These are phyloP conservation scores for Cladophialophora chaetospira DNA, from an alignment of 2,329 filamentous ascomycete genomes.

Conservation along the genomic window DNA sequence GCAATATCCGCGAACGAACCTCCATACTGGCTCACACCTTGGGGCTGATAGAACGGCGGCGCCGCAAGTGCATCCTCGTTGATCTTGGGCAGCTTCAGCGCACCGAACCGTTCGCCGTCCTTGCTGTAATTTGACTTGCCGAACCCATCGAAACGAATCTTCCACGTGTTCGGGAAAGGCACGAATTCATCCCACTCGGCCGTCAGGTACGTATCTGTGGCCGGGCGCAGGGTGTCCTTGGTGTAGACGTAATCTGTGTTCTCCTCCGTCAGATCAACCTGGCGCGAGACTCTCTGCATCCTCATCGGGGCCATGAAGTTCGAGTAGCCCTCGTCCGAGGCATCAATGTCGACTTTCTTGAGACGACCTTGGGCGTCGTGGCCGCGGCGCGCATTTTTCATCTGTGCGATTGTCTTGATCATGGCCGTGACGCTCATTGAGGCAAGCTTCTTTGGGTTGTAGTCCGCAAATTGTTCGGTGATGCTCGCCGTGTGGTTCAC, in stretches of 20 bases:
- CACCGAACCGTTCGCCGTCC: not conserved
- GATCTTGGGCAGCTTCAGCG: not conserved
- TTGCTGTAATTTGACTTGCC: not conserved
- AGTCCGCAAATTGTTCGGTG: not conserved
- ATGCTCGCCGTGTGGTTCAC: not conserved
- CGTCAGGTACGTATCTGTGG: not conserved
- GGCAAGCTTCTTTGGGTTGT: not conserved
- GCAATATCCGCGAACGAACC: not conserved
- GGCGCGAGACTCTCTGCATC: not conserved
- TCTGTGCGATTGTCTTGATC: not conserved
- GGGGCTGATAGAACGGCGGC: not conserved
- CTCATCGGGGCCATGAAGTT: conserved; percentile 3
- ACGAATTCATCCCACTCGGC: not conserved
- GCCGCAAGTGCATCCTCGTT: not conserved
- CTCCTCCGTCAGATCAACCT: not conserved
- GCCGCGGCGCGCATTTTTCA: not conserved
- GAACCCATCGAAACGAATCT: not conserved
- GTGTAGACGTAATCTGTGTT: not conserved
- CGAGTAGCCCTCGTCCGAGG: not conserved
- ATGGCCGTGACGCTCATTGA: not conserved
- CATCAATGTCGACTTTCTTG: not conserved
- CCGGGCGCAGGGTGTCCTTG: not conserved
- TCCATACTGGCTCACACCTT: not conserved
- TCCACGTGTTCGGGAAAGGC: not conserved
- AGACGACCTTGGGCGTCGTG: not conserved